Evolutionary conservation across 2,329 filamentous ascomycete species (phyloP), one percentile per base, ranked within the genome.

Genomic region (Hawksworthiomyces lignivorus): DNA sequence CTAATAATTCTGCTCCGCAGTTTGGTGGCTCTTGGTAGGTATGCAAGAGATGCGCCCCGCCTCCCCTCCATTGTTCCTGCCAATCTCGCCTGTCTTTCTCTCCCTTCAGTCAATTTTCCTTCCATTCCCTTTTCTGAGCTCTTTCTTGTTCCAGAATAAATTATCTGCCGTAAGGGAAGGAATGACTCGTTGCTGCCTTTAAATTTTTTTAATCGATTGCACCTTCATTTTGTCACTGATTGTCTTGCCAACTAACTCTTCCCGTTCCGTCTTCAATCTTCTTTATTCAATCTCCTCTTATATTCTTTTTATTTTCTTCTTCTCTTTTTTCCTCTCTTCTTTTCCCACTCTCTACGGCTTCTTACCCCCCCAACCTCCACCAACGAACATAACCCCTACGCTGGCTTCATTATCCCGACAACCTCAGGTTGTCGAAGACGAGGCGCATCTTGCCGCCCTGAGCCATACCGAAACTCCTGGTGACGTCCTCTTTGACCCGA

Each of bases 401-500:
- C 48, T 51, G 50, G 50, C 50, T 49, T 47, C 48, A 18, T 24
- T 36, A 45, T 30, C 35, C 34, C 46, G 39, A 38, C 48, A 41
- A 44, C 41, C 46, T 21, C 41, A 11, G 46, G 46, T 38, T 45
- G 44, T 43, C 46, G 46, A 48, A 46, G 43, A 44, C 40, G 31
- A 31, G 27, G 21, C 19, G n/a, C n/a, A n/a, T n/a, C 40, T 26
- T 39, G 36, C 38, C 14, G 41, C 39, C 8, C 45, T 52, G 19
- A 33, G 36, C 37, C 41, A 46, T 21, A 60, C 61, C 43, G 53
- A 50, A 44, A 65, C 66, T 9, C 60, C 61, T 17, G 60, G 60
- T 35, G 58, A 57, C 41, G 48, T 68, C 35, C 56, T 70, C 10
- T 72, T 68, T 47, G 58, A 65, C 46, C 56, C 54, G 7, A 49